These are phyloP conservation scores for Aeminium ludgeri DNA, from an alignment of 495 filamentous ascomycete species.

Conservation along the genomic window DNA sequence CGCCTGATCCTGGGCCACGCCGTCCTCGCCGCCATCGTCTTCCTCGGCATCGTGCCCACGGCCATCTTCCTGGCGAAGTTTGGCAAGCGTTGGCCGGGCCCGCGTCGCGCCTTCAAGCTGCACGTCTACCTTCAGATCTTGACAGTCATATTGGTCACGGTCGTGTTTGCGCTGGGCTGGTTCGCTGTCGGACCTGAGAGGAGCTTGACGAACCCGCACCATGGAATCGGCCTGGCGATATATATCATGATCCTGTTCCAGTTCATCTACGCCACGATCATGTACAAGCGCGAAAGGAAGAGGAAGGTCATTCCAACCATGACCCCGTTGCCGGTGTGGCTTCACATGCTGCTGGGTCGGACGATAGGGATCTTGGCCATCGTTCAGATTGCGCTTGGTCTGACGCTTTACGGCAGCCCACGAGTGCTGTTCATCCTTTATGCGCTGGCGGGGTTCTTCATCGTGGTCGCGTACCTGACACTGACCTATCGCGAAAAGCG, in stretches of 20 bases:
- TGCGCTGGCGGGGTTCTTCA: slow-evolving; percentile 49
- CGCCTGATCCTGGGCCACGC: slow-evolving; percentile 67
- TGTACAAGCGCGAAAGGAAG: slow-evolving; percentile 42
- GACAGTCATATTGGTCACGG: slow-evolving; percentile 52
- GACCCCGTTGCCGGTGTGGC: slow-evolving; percentile 53
- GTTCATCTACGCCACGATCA: slow-evolving; percentile 55
- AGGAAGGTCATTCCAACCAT: slow-evolving; percentile 31
- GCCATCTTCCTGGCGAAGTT: slow-evolving; percentile 67
- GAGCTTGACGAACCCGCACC: slow-evolving; percentile 78
- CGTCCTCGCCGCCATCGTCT: slow-evolving; percentile 70
- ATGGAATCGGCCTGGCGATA: slow-evolving; percentile 77
- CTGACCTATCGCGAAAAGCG: slow-evolving; percentile 46
- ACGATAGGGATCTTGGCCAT: slow-evolving; percentile 61
- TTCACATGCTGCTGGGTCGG: slow-evolving; percentile 79
- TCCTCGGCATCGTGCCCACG: slow-evolving; percentile 64
- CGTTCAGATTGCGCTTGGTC: slow-evolving; percentile 71
- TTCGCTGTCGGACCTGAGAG: slow-evolving; percentile 61
- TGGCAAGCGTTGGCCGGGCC: slow-evolving; percentile 29
- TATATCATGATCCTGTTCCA: slow-evolving; percentile 75
- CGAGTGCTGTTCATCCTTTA: slow-evolving; percentile 71
- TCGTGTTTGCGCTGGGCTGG: slow-evolving; percentile 59
- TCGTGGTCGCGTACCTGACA: slow-evolving; percentile 55
- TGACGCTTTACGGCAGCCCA: slow-evolving; percentile 86
- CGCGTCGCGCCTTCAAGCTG: slow-evolving; percentile 49
- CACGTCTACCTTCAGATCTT: slow-evolving; percentile 83